Conservation (phyloP, 805 yeast species). For the Candida multigemmis region DNA sequence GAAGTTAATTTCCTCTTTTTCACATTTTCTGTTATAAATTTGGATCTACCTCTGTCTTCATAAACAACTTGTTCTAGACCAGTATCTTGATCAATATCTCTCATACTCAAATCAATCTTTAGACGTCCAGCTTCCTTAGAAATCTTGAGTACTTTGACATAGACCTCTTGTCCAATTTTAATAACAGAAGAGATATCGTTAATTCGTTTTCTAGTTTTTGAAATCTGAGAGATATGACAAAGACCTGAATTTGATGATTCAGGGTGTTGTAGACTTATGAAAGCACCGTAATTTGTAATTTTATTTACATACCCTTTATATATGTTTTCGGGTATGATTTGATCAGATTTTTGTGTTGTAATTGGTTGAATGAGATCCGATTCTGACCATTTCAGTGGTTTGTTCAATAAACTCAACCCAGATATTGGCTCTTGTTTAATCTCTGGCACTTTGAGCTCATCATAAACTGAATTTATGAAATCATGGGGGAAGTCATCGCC, state of each 20-base stretch:
- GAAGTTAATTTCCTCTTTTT: constrained; percentile 51
- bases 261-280: constrained; percentile 39
- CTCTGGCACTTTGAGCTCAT: constrained; percentile 4
- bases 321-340: constrained; percentile 34
- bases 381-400: not conserved
- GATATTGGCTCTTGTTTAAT: constrained; percentile 3
- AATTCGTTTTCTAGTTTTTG: constrained; percentile 36
- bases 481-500: constrained; percentile 30
- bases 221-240: constrained; percentile 69
- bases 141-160: constrained; percentile 42
- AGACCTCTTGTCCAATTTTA: constrained; percentile 50
- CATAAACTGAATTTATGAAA: constrained; percentile 15
- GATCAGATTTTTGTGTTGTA: constrained; percentile 1
- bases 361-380: constrained; percentile 1
- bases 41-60: constrained; percentile 7
- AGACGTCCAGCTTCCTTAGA: constrained; percentile 20
- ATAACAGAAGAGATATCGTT: constrained; percentile 53
- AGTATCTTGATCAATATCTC: constrained; percentile 59
- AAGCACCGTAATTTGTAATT: constrained; percentile 69
- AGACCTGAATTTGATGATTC: constrained; percentile 43
- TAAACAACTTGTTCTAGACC: constrained; percentile 38
- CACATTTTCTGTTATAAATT: constrained; percentile 9
- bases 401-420: constrained; percentile 1
- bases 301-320: constrained; percentile 56
- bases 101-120: constrained; percentile 55